These are phyloP conservation scores for Pistacia vera DNA, from an alignment of 345 rosid genomes.

Conservation along the genomic window DNA sequence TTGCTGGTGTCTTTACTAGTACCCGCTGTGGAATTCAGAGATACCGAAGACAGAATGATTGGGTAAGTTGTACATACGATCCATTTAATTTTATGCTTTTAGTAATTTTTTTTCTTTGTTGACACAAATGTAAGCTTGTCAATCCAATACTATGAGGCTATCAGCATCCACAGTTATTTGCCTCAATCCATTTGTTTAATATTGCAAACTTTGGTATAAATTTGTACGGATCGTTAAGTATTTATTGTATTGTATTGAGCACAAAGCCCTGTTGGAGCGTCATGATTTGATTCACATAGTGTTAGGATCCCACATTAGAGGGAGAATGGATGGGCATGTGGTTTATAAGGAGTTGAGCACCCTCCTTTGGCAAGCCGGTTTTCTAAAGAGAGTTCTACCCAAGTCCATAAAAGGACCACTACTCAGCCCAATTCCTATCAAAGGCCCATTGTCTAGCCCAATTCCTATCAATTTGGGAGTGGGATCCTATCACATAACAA, in stretches of 20 bases:
- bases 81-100: background rate
- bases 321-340: no score
- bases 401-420: no score
- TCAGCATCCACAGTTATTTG: background rate
- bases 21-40: slow-evolving; percentile 70
- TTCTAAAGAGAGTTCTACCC: no score
- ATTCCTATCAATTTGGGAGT: no score
- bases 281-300: background rate
- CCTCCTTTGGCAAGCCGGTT: no score
- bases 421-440: no score
- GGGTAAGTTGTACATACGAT: slow-evolving; percentile 51
- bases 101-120: background rate
- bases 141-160: background rate
- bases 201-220: background rate
- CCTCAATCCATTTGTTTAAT: background rate
- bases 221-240: background rate
- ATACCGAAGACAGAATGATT: slow-evolving; percentile 66
- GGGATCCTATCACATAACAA: background rate
- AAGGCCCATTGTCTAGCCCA: no score
- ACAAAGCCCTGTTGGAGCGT: background rate
- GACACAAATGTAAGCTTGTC: background rate
- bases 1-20: slow-evolving; percentile 64
- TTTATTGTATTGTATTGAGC: background rate
- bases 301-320: no score
- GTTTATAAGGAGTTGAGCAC: no score